Base-by-base conservation (phyloP, 2,329 filamentous ascomycete species). In the Septoria linicola region DNA sequence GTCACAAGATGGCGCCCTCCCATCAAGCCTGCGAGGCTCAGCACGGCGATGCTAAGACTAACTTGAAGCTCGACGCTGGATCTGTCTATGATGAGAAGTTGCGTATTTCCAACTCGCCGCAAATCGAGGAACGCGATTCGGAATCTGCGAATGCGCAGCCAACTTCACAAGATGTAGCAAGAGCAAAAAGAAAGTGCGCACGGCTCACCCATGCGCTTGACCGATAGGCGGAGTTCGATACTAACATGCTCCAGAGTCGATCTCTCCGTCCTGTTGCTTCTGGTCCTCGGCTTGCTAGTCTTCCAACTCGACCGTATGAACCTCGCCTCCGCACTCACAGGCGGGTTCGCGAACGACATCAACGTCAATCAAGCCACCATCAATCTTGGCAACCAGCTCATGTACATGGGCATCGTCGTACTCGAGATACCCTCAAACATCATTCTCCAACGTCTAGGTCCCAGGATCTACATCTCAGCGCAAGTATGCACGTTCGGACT, bases 301-400 rank as follows among this genome's bases (percentile, higher is more conserved):
- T 77, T 80, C 53, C 76, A 79, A 59, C 63, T 80, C 0, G 77
- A 80, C 53, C 73, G 77, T 20, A 79, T 77, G 68, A 79, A 80
- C 50, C 67, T 79, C 6, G 75, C 73, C 13, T 78, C 74, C 54
- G 76, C 76, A 6, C 63, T 79, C 0, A 80, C 76, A 0, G 75
- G 70, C 3, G 74, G 73, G 0, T 76, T 79, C 39, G 72, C 73
- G 1, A 61, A 64, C 2, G 68, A 73, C 30, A 74, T 78, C 23
- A 52, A 59, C 0, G 67, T 79, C 5, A 63, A 67, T 27, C 74
- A 78, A 53, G 69, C 72, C 17, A 77, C 72, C 0, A 72, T 80
- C 52, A 80, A 80, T 45, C 60, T 79, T 0, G 77, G 77, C 0
- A 79, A 80, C 49, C 76, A 79, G 55, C 61, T 80, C 7, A 76